Base-by-base conservation (phyloP, 768 basidiomycete species). In the Termitomyces sp. region DNA sequence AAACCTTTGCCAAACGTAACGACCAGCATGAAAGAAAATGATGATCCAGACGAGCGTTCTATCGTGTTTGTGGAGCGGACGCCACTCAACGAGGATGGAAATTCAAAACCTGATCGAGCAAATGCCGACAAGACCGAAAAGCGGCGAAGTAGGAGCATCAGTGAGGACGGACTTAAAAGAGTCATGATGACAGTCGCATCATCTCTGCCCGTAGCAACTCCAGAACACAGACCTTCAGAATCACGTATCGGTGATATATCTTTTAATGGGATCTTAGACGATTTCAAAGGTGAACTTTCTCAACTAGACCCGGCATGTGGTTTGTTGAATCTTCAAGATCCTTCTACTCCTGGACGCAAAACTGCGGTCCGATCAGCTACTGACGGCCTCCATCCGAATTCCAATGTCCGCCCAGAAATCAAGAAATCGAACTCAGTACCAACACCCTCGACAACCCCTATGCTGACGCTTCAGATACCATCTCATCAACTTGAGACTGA, bases 101-200 rank as follows among this genome's bases (percentile, higher is more conserved):
- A 68, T 65, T 38, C 51, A 28, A 51, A 51, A 35, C 28, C 28
- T n/a, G 58, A 58, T 37, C 44, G 60, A 17, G 56, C 62, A 19
- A 59, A 61, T 11, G 66, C 60, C 54, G 64, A 30, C 54, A 67
- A 32, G 64, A 67, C 61, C 48, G 67, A 66, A 58, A 84, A 86
- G 61, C 80, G 86, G 60, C 74, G 88, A 56, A 90, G 87, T 64
- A 81, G 85, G 80, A 90, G 88, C 60, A 81, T 87, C 50, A 79
- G 85, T 49, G 82, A 87, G 63, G 76, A 77, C 7, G 87, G 87
- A 38, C 61, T 79, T 47, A 77, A 81, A 65, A 77, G 77, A 58
- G 65, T 71, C 2, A 66, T 73, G 56, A 53, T 71, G 2, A 65
- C 73, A 45, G 26, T n/a, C 5, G 60, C 74, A 21, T 66, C 75